Base-by-base conservation (phyloP, 139 green algal species). In the Nannochloris sp. region DNA sequence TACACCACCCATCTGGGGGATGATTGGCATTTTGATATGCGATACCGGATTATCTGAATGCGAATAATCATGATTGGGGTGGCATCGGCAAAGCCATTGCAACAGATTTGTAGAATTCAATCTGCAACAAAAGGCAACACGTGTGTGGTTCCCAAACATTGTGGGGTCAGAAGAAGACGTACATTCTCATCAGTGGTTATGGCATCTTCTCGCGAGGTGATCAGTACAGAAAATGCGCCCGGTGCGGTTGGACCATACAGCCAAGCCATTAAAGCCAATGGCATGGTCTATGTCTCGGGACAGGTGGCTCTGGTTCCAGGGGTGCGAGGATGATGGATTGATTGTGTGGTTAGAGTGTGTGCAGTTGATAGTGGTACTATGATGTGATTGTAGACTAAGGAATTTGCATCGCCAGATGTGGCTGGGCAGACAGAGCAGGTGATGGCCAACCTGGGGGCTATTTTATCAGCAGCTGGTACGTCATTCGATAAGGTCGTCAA, bases 211-310 rank as follows among this genome's bases (percentile, higher is more conserved):
- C 49, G 66, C 5, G 55, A 81, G 49, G 66, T 87, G 11, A 69
- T 92, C n/a, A 70, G 50, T 56, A 89, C 83, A 5, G 76, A 84
- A 14, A 74, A 91, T 16, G 90, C 93, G 6, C 93, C 93, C 10
- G 86, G 82, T 6, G 90, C 93, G 6, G 73, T 98, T 11, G 93
- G 93, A 3, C 87, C 93, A 1, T 98, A 98, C 73, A 90, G 78
- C 17, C 92, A 97, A 66, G 77, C 79, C 31, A 85, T 90, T 73
- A 89, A 91, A 67, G 80, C 85, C 2, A 86, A 83, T 25, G 82
- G 81, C 69, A 88, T 82, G 14, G 77, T 97, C 3, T 98, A 88
- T 67, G 79, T 95, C 2, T 91, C 78, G 12, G 92, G 92, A 9
- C 86, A 91, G 70, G 82, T 97, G 29, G 83, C 79, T 30, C 71